phyloP scores from a whole-genome alignment of 2,329 filamentous ascomycete species.

The Ophiocordyceps camponoti-leonardi region DNA sequence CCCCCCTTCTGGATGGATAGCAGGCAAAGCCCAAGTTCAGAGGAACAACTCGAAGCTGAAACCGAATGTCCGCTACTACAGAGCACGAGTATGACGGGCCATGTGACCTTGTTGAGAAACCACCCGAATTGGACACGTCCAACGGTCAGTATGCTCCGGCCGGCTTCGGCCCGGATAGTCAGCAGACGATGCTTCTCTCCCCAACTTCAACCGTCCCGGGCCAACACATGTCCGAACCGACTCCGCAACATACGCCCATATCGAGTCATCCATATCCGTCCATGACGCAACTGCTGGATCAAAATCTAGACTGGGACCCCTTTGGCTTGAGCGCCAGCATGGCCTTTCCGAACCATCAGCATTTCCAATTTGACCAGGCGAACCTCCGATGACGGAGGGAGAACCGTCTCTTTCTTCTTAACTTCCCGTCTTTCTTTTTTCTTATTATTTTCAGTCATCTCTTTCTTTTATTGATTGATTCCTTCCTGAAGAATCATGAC shows the following conservation, averaged over 20 bases:
- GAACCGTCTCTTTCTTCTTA: not conserved
- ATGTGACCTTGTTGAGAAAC: conserved; percentile 72
- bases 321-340: conserved; percentile 89
- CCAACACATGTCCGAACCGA: conserved; percentile 9
- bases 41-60: too few relatives aligned
- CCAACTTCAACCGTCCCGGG: conserved; percentile 20
- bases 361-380: conserved; percentile 56
- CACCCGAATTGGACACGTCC: conserved; percentile 49
- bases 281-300: conserved; percentile 50
- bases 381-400: conserved; percentile 25
- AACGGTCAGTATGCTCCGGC: conserved; percentile 44
- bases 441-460: too few relatives aligned
- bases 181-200: conserved; percentile 24
- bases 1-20: too few relatives aligned
- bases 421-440: too few relatives aligned
- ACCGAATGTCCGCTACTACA: conserved; percentile 30
- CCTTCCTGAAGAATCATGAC: not conserved
- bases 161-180: conserved; percentile 29
- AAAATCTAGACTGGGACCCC: conserved; percentile 80
- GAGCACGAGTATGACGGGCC: conserved; percentile 95
- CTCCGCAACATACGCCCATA: conserved; percentile 12
- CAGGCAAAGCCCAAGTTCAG: too few relatives aligned
- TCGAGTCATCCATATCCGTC: conserved; percentile 35
- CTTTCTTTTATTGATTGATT: not conserved
- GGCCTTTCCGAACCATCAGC: conserved; percentile 76